phyloP scores from a whole-genome alignment of 768 basidiomycete genomes.

The Cystobasidium onofrii region DNA sequence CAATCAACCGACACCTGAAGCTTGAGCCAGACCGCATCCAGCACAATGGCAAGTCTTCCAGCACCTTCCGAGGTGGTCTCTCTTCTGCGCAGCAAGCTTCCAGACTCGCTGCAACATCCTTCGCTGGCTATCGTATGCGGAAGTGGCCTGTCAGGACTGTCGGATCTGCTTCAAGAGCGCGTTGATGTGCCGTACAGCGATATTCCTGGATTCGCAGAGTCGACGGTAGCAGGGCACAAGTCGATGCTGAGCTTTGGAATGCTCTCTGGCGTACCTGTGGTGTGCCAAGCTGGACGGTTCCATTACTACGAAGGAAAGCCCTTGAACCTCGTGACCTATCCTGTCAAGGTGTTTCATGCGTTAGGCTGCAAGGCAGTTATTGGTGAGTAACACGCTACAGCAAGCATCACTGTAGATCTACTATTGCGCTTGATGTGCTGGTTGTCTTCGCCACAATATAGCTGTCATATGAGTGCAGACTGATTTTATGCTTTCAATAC shows the following conservation, averaged over 20 bases:
- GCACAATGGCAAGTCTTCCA: background rate
- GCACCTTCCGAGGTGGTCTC: background rate
- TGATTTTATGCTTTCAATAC: too few relatives aligned
- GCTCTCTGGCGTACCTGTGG: constrained; percentile 65
- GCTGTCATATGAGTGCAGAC: too few relatives aligned
- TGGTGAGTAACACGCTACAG: constrained; percentile 50
- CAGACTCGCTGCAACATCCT: constrained; percentile 51
- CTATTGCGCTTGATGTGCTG: too few relatives aligned
- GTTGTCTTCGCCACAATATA: too few relatives aligned
- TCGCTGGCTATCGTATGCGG: constrained; percentile 78
- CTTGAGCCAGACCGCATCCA: too few relatives aligned
- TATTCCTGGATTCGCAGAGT: constrained; percentile 65
- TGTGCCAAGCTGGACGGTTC: constrained; percentile 73
- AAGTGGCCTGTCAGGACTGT: constrained; percentile 71
- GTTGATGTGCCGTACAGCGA: constrained; percentile 56
- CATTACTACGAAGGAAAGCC: constrained; percentile 66
- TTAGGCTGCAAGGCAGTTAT: constrained; percentile 68
- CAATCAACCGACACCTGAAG: too few relatives aligned
- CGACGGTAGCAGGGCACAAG: constrained; percentile 71
- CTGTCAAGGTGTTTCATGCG: constrained; percentile 67
- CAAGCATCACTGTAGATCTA: background rate
- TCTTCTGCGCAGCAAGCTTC: constrained; percentile 32
- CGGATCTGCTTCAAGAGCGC: constrained; percentile 45
- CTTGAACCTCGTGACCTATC: constrained; percentile 49
- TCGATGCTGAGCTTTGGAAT: constrained; percentile 72